Evolutionary conservation across 1,139 yeast genomes (phyloP).

Genomic region (Candida glucosophila): DNA sequence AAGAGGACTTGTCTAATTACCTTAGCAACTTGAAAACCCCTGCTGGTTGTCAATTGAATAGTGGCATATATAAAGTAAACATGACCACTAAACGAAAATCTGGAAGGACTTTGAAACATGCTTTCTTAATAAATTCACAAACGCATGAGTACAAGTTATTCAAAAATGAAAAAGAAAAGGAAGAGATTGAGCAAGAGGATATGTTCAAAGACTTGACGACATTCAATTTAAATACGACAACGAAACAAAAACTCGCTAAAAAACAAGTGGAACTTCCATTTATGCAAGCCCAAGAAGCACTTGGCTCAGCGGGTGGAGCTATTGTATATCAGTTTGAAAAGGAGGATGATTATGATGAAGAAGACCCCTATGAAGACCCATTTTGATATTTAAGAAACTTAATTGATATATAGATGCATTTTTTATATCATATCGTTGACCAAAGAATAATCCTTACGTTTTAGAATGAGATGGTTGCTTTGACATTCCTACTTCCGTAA

Average conservation of each 20-base stretch:
- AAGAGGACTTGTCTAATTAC: slow-evolving; percentile 40
- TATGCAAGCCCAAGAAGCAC: slow-evolving; percentile 71
- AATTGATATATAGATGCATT: background rate
- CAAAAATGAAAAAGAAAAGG: slow-evolving; percentile 14
- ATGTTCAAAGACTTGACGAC: slow-evolving; percentile 72
- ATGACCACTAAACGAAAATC: slow-evolving; percentile 72
- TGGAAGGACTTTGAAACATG: slow-evolving; percentile 63
- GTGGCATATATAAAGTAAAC: slow-evolving; percentile 33
- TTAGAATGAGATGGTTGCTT: background rate
- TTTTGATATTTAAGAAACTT: slow-evolving; percentile 40
- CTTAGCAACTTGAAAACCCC: slow-evolving; percentile 42
- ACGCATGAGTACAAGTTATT: slow-evolving; percentile 43
- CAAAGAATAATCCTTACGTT: no score
- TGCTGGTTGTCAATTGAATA: slow-evolving; percentile 35
- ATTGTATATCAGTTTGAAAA: slow-evolving; percentile 86
- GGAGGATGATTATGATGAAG: slow-evolving; percentile 90
- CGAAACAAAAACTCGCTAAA: slow-evolving; percentile 66
- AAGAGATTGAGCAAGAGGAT: slow-evolving; percentile 28
- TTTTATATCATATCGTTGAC: background rate
- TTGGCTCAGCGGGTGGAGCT: slow-evolving; percentile 76
- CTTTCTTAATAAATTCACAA: slow-evolving; percentile 42
- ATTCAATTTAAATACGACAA: slow-evolving; percentile 70
- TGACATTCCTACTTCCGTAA: background rate
- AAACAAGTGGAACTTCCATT: slow-evolving; percentile 86
- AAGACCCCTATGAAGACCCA: slow-evolving; percentile 96